phyloP scores from a whole-genome alignment of 1,139 yeast genomes.

The Blastobotrys serpentis region DNA sequence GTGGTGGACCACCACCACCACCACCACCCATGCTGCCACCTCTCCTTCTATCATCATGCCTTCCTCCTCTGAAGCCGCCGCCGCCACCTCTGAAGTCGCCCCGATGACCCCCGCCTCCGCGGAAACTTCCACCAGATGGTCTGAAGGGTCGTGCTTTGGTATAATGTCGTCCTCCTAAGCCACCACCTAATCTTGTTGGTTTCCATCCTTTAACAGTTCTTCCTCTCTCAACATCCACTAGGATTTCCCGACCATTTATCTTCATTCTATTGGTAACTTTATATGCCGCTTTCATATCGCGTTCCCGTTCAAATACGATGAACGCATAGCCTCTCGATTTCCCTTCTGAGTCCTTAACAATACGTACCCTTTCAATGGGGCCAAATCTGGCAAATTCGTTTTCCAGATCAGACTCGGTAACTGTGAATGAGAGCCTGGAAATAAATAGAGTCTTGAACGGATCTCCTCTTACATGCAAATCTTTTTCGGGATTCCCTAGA shows the following conservation, averaged over 20 bases:
- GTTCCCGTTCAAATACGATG: conserved; percentile 62
- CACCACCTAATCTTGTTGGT: conserved; percentile 78
- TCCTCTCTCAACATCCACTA: conserved; percentile 85
- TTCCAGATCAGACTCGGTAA: conserved; percentile 70
- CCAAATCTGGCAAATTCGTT: conserved; percentile 66
- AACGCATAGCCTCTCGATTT: conserved; percentile 84
- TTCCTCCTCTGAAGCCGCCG: conserved; percentile 17
- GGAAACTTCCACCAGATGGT: conserved; percentile 14
- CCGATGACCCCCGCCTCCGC: conserved; percentile 14
- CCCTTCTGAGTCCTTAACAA: conserved; percentile 57
- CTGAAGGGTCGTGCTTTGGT: conserved; percentile 31
- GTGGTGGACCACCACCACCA: no score
- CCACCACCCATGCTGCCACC: no score
- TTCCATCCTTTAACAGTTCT: conserved; percentile 73
- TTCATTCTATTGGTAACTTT: conserved; percentile 56
- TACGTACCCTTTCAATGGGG: conserved; percentile 61
- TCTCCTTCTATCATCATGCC: conserved; percentile 15
- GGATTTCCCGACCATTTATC: conserved; percentile 52
- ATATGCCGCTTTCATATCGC: conserved; percentile 59
- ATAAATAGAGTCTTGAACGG: conserved; percentile 79
- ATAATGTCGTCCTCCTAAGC: conserved; percentile 63
- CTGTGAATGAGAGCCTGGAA: conserved; percentile 62
- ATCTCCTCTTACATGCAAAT: conserved; percentile 65
- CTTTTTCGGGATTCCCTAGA: conserved; percentile 52
- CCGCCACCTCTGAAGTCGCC: conserved; percentile 18